Evolutionary conservation across 768 basidiomycete genomes (phyloP).

Genomic region (Tricholoma furcatifolium): DNA sequence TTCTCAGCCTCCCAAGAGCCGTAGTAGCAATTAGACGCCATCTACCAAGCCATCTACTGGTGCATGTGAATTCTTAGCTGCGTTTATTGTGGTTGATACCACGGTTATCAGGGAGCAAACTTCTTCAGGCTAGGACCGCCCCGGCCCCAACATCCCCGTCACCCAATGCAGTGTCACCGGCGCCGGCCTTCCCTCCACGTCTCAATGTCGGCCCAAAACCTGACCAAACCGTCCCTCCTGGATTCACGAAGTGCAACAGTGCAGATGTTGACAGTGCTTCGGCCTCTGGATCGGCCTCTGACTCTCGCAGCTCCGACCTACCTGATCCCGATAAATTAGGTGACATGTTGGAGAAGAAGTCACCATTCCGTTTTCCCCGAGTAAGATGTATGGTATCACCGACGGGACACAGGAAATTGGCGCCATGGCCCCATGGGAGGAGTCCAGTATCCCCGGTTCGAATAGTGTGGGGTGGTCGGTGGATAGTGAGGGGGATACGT

Average conservation of each 20-base stretch:
- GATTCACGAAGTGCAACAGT: constrained; percentile 9
- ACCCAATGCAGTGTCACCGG: not conserved
- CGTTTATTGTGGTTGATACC: no score
- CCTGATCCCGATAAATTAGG: constrained; percentile 4
- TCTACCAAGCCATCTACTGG: not conserved
- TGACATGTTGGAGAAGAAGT: constrained; percentile 14
- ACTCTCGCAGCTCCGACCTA: constrained; percentile 5
- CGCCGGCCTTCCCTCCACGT: constrained; percentile 14
- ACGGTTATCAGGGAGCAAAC: constrained; percentile 2
- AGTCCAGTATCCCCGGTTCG: constrained; percentile 6
- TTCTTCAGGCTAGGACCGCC: not conserved
- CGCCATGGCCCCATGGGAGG: constrained; percentile 24
- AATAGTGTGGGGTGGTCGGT: constrained; percentile 5
- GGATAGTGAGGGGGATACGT: not conserved
- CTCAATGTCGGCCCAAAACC: constrained; percentile 4
- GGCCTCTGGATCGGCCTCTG: constrained; percentile 6
- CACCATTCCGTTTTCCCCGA: constrained; percentile 22
- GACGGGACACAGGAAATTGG: constrained; percentile 15
- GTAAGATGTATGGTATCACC: constrained; percentile 20
- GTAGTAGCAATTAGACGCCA: not conserved
- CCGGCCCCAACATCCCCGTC: not conserved
- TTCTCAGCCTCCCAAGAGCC: not conserved
- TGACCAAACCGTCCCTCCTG: constrained; percentile 13
- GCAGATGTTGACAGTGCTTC: constrained; percentile 10
- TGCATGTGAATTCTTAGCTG: constrained; percentile 5